Conservation (phyloP, 129 eudicot species). For the Silybum marianum region DNA sequence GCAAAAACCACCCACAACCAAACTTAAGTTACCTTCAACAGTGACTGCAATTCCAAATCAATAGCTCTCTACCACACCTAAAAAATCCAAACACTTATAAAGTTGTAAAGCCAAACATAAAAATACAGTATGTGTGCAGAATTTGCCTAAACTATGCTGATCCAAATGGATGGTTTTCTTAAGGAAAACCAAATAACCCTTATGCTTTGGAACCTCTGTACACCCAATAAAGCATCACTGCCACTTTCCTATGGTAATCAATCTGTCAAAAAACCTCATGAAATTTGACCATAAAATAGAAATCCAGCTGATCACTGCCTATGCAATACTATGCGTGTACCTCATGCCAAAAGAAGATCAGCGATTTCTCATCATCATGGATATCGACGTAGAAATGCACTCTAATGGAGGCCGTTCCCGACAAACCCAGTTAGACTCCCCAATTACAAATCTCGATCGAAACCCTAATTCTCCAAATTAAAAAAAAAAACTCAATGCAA, state of each 20-base stretch:
- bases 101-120: background rate
- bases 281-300: background rate
- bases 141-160: constrained; percentile 10
- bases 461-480: constrained; percentile 46
- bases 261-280: background rate
- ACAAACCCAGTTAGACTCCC: constrained; percentile 40
- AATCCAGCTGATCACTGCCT: constrained; percentile 30
- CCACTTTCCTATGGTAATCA: constrained; percentile 8
- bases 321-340: constrained; percentile 17
- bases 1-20: constrained; percentile 27
- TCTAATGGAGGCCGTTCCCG: background rate
- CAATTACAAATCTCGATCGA: constrained; percentile 48
- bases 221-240: constrained; percentile 13
- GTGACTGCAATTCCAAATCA: constrained; percentile 21
- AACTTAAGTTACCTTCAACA: constrained; percentile 24
- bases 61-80: constrained; percentile 10
- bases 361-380: constrained; percentile 21
- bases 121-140: background rate
- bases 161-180: constrained; percentile 15
- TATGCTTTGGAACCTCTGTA: constrained; percentile 15
- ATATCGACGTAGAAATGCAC: constrained; percentile 15
- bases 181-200: constrained; percentile 22
- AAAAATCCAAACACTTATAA: background rate
- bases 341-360: constrained; percentile 38
- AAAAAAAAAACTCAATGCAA: constrained; percentile 22